Evolutionary conservation across 352 stramenopile genomes (phyloP).

Genomic region (Thalassiosira mediterranea): DNA sequence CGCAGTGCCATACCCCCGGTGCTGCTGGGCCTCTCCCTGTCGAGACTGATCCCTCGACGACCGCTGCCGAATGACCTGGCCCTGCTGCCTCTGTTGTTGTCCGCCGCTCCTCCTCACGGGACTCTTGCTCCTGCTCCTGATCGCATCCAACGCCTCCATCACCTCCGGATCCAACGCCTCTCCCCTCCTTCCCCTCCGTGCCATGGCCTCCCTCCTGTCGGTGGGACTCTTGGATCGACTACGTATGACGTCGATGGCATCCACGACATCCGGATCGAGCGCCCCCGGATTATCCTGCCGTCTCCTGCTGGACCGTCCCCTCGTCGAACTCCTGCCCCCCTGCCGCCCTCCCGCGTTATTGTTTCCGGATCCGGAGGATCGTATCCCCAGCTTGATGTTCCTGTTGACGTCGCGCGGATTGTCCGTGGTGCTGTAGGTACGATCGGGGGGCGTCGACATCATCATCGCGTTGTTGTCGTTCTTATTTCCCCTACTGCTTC

Average conservation of each 20-base stretch:
- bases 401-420: constrained; percentile 1
- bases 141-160: neutral
- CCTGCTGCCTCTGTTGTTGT: neutral
- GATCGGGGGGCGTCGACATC: neutral
- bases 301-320: neutral
- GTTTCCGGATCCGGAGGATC: neutral
- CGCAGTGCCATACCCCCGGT: too few relatives aligned
- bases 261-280: constrained; percentile 11
- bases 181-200: neutral
- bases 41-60: too few relatives aligned
- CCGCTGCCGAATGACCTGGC: too few relatives aligned
- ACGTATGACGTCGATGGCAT: constrained; percentile 11
- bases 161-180: constrained; percentile 1
- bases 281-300: neutral
- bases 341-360: neutral
- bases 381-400: constrained; percentile 9
- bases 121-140: neutral
- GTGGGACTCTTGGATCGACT: constrained; percentile 8
- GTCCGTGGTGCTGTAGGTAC: neutral
- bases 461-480: too few relatives aligned
- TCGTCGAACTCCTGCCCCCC: too few relatives aligned
- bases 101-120: neutral
- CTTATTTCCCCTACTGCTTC: too few relatives aligned
- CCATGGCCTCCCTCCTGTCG: neutral
- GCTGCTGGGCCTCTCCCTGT: too few relatives aligned